Conservation (phyloP, 2,329 filamentous ascomycete species). For the Pseudogymnoascus sp. region DNA sequence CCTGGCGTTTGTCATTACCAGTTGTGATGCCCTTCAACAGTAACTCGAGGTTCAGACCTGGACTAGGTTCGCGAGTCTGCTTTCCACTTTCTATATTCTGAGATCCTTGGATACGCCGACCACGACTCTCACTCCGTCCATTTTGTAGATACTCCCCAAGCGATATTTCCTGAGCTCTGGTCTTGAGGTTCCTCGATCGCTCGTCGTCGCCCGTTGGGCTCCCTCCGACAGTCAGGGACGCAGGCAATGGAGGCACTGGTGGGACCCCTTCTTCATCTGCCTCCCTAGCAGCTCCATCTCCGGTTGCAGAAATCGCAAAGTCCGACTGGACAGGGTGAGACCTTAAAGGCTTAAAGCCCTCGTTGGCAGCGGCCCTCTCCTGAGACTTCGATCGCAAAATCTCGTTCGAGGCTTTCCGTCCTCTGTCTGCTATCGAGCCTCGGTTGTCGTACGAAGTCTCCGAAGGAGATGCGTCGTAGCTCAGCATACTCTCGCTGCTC, state of each 20-base stretch:
- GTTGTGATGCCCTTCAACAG: constrained; percentile 29
- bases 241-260: background rate
- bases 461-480: constrained; percentile 59
- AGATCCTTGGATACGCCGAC: background rate
- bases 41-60: constrained; percentile 25
- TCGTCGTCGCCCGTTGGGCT: background rate
- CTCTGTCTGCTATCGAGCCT: background rate
- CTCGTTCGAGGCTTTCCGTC: background rate
- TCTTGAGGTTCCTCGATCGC: background rate
- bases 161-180: background rate
- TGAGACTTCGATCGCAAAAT: background rate
- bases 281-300: background rate
- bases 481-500: constrained; percentile 60
- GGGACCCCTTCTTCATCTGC: background rate
- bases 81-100: background rate
- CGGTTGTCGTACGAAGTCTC: constrained; percentile 50
- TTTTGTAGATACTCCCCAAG: background rate
- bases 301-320: background rate
- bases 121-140: background rate
- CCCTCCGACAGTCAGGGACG: background rate
- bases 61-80: background rate
- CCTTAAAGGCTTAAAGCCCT: background rate
- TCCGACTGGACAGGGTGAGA: background rate
- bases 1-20: constrained; percentile 12
- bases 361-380: background rate